These are phyloP conservation scores for Papilionanthe hybrid DNA, from an alignment of 116 monocot genomes.

Conservation along the genomic window DNA sequence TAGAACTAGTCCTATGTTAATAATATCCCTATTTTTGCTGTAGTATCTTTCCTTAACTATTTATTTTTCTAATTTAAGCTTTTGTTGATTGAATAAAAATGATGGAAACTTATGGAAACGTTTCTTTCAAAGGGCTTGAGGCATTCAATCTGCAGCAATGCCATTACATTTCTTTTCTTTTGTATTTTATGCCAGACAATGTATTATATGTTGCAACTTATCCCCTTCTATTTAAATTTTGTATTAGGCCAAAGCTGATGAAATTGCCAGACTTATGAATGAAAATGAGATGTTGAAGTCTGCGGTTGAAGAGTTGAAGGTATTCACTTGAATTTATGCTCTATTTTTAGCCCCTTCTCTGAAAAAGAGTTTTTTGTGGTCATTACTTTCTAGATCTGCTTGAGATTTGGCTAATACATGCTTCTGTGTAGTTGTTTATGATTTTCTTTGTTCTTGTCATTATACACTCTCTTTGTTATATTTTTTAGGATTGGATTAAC, in stretches of 20 bases:
- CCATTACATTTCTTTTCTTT: neutral
- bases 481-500: neutral
- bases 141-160: slow-evolving; percentile 4
- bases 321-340: slow-evolving; percentile 25
- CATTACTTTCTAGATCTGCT: neutral
- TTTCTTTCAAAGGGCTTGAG: neutral
- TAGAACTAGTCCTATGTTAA: neutral
- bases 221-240: neutral
- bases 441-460: neutral
- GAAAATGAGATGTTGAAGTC: slow-evolving; percentile 90
- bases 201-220: neutral
- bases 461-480: neutral
- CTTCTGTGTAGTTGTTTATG: neutral
- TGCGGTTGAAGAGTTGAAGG: slow-evolving; percentile 84
- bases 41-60: neutral
- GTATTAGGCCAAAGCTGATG: slow-evolving; percentile 91
- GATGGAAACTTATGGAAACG: neutral
- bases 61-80: neutral
- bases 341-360: neutral
- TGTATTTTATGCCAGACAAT: neutral
- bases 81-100: neutral
- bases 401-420: neutral
- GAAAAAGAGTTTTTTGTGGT: neutral
- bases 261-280: slow-evolving; percentile 91
- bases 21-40: neutral